These are phyloP conservation scores for Citropsis articulata DNA, from an alignment of 345 rosid species.

Conservation along the genomic window DNA sequence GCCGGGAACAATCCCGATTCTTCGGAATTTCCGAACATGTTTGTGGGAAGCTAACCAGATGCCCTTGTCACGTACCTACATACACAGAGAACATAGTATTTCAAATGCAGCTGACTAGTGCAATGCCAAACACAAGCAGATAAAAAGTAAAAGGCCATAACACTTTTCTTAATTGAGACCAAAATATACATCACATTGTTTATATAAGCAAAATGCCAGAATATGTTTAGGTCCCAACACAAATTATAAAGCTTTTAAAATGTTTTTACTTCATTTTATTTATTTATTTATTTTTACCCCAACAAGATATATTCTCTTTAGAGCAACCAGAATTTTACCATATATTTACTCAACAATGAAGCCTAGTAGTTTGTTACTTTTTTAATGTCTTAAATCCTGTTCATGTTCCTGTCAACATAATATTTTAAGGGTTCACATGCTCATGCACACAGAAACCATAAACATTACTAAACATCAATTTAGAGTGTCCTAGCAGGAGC, in stretches of 20 bases:
- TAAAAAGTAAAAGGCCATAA: background rate
- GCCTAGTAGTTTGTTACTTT: too few relatives aligned
- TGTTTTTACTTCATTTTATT: background rate
- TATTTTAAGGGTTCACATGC: background rate
- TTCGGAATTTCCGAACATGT: constrained; percentile 50
- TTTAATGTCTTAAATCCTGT: too few relatives aligned
- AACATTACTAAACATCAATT: background rate
- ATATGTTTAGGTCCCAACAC: background rate
- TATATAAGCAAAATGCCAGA: background rate
- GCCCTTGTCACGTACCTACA: constrained; percentile 69
- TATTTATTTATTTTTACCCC: background rate
- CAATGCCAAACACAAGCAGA: background rate
- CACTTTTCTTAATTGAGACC: background rate
- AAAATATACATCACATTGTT: background rate
- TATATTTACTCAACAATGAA: background rate
- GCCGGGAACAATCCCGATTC: constrained; percentile 54
- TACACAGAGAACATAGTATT: constrained; percentile 12
- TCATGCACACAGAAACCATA: background rate
- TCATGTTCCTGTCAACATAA: background rate
- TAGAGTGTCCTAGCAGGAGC: background rate
- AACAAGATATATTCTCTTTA: background rate
- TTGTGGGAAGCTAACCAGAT: constrained; percentile 72
- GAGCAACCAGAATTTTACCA: background rate
- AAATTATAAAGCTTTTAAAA: background rate
- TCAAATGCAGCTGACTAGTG: background rate